phyloP scores from a whole-genome alignment of 1,284 basidiomycete species.

The Ustilago shanxiensis region DNA sequence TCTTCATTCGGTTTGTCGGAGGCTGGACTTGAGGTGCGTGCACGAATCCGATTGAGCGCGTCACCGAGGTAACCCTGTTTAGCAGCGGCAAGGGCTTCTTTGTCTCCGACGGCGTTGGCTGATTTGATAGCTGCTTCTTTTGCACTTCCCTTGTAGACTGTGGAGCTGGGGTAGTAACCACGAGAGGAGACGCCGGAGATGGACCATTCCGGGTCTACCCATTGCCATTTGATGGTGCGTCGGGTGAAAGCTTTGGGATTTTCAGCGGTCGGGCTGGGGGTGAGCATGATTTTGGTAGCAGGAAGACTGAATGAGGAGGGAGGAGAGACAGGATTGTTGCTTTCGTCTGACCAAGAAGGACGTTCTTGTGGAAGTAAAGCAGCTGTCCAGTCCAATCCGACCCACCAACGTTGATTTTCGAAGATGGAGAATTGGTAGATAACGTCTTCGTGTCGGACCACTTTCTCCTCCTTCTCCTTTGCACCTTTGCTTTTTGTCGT shows the following conservation, averaged over 20 bases:
- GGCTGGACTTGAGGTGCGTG: slow-evolving; percentile 1
- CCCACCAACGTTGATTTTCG: slow-evolving; percentile 93
- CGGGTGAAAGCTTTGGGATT: slow-evolving; percentile 59
- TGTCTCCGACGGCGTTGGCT: slow-evolving; percentile 29
- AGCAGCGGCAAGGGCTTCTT: slow-evolving; percentile 30
- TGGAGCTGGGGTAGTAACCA: slow-evolving; percentile 27
- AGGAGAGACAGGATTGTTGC: slow-evolving; percentile 71
- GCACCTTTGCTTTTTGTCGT: neutral
- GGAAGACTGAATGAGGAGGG: slow-evolving; percentile 75
- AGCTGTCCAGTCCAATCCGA: slow-evolving; percentile 84
- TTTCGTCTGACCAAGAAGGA: slow-evolving; percentile 80
- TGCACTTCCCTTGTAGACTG: slow-evolving; percentile 36
- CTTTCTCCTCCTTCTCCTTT: slow-evolving; percentile 23
- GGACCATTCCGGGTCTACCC: slow-evolving; percentile 72
- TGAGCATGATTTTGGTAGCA: slow-evolving; percentile 68
- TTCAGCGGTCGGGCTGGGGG: slow-evolving; percentile 56
- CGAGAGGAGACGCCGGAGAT: slow-evolving; percentile 63
- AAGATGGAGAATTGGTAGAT: slow-evolving; percentile 74
- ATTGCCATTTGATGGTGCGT: slow-evolving; percentile 70
- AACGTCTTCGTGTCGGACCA: slow-evolving; percentile 62
- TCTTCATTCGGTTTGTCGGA: neutral
- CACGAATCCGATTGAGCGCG: slow-evolving; percentile 44
- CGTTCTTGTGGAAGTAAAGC: slow-evolving; percentile 90
- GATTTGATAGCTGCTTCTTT: slow-evolving; percentile 45
- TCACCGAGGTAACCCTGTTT: slow-evolving; percentile 53